A percentile compares a stretch with the other conserved stretches of the same genome.
phyloP scores from a whole-genome alignment of 2,329 filamentous ascomycete genomes.

The Neopestalotiopsis sp. region DNA sequence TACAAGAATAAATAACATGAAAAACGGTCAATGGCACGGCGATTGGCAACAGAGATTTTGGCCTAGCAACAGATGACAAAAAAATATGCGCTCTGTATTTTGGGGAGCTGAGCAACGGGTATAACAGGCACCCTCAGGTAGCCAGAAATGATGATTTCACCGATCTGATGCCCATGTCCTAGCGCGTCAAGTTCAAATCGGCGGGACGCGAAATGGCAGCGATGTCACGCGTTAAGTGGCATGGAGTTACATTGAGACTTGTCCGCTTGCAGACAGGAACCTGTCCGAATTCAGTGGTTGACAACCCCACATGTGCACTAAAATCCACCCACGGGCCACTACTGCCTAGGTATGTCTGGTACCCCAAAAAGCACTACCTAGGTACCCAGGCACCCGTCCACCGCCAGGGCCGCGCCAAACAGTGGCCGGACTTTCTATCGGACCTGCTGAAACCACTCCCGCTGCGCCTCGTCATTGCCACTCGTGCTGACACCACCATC shows the following conservation, averaged over 20 bases:
- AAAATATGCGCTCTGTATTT: not conserved
- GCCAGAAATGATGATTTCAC: constrained; percentile 35
- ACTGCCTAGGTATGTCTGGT: not conserved
- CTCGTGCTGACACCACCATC: constrained; percentile 17
- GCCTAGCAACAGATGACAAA: not conserved
- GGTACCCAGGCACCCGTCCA: not conserved
- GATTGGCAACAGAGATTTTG: not conserved
- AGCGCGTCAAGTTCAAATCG: constrained; percentile 32
- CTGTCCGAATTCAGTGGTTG: constrained; percentile 3
- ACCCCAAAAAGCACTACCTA: not conserved
- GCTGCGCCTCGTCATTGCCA: not conserved
- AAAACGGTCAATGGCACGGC: not conserved
- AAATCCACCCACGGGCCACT: not conserved
- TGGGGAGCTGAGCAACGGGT: not conserved
- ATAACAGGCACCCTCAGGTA: not conserved
- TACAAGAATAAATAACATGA: not conserved
- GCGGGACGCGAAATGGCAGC: constrained; percentile 34
- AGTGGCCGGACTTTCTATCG: not conserved
- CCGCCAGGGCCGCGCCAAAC: not conserved
- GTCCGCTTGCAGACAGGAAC: not conserved
- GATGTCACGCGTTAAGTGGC: constrained; percentile 40
- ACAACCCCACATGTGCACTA: not conserved
- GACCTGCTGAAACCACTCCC: not conserved
- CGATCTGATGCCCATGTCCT: constrained; percentile 23
- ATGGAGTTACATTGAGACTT: not conserved